Evolutionary conservation across 1,284 basidiomycete species (phyloP), one percentile per base, ranked within the genome.

Genomic region (Tremellales sp.): DNA sequence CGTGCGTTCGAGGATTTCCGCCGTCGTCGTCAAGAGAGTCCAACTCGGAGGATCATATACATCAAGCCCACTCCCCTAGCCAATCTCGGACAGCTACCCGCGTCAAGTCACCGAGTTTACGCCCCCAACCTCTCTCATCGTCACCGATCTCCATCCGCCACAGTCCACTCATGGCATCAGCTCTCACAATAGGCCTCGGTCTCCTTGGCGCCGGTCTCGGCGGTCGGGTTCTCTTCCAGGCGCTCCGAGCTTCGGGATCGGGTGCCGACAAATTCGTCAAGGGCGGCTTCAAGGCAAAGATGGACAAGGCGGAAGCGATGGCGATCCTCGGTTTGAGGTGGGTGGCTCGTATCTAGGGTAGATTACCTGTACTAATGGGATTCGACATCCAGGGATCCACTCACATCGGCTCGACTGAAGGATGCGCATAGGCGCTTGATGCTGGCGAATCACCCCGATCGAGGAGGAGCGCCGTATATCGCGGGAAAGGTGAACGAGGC

Each of bases 401-500:
- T 77, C 53, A 74, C 91, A 27, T 78, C 80, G n/a, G 79, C 70
- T 40, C 81, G 78, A 66, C 71, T 93, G 53, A 93, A 94, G 74
- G 90, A 93, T 62, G 88, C 90, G 0, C 91, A 94, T 71, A 81
- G 91, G 43, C 81, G 84, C 36, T 86, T 95, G 58, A 95, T 94
- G 90, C 78, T 94, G 39, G 85, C 88, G 21, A 97, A 97, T 73
- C 92, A 97, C 74, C 94, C 94, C 14, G 93, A 97, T 76, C 79
- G 93, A 54, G 93, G 93, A 34, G 94, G 94, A 26, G 87, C 89
- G 10, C 94, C 94, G 1, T 97, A 94, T 72, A 75, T 98, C 32
- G 94, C 94, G n/a, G 93, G 90, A 66, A 97, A 95, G 78, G 90
- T 94, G 48, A 95, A 94, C 71, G 91, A 95, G 65, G 91, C 90